Evolutionary conservation across 2,329 filamentous ascomycete genomes (phyloP).

Genomic region (Lachnellula cervina): DNA sequence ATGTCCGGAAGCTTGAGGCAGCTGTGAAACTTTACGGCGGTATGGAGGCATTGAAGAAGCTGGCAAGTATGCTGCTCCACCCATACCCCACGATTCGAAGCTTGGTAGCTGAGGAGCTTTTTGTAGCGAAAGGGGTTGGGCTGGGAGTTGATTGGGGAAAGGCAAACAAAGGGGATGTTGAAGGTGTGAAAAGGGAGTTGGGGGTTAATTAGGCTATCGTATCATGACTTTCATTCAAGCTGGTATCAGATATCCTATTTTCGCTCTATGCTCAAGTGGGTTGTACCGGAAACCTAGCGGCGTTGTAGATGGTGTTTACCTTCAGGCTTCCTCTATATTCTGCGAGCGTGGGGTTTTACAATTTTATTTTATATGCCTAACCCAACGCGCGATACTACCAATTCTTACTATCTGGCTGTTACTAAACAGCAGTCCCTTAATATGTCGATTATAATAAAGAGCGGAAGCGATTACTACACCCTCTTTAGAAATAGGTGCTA

Average conservation of each 20-base stretch:
- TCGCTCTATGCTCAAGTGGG: no score
- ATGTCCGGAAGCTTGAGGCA: constrained; percentile 75
- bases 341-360: not conserved
- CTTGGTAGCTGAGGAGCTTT: constrained; percentile 57
- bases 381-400: no score
- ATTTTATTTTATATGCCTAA: not conserved
- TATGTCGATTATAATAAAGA: no score
- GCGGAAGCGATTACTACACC: no score
- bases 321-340: no score
- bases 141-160: constrained; percentile 48
- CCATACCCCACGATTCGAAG: constrained; percentile 72
- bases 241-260: no score
- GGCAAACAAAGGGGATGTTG: constrained; percentile 39
- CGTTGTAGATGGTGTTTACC: no score
- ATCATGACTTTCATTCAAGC: no score
- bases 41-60: constrained; percentile 57
- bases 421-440: no score
- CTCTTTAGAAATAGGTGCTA: no score
- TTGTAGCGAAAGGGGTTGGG: constrained; percentile 37
- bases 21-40: constrained; percentile 75
- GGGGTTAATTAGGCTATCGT: not conserved
- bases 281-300: not conserved
- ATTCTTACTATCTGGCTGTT: no score
- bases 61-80: constrained; percentile 70
- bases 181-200: constrained; percentile 4